Evolutionary conservation across 1,139 yeast genomes (phyloP).

Genomic region (Entelexis sorbosivorans): DNA sequence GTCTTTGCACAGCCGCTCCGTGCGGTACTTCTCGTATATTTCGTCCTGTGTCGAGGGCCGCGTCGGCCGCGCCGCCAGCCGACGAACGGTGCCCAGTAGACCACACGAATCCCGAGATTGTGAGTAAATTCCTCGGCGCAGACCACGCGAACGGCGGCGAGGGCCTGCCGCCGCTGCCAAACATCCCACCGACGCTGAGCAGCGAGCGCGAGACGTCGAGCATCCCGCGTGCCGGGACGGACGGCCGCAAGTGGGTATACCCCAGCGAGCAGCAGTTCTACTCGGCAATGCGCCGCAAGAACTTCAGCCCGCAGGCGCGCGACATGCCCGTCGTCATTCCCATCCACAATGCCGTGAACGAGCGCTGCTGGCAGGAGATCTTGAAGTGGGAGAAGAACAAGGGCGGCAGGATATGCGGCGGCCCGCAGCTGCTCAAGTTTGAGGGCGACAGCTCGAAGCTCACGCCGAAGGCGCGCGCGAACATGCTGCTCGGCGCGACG

Average conservation of each 20-base stretch:
- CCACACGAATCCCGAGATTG: conserved; percentile 25
- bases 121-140: conserved; percentile 11
- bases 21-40: too few species aligned
- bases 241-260: conserved; percentile 67
- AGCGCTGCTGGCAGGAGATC: conserved; percentile 82
- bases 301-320: conserved; percentile 68
- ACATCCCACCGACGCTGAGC: conserved; percentile 31
- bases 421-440: conserved; percentile 72
- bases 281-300: conserved; percentile 86
- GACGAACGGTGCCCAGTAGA: conserved; percentile 29
- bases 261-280: conserved; percentile 92
- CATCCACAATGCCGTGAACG: conserved; percentile 87
- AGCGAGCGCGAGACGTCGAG: conserved; percentile 66
- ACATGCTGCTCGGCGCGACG: conserved; percentile 47
- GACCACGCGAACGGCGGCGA: conserved; percentile 25
- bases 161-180: conserved; percentile 25
- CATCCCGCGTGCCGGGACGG: conserved; percentile 63
- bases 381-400: conserved; percentile 68
- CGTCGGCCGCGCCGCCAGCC: not conserved
- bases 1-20: conserved; percentile 13
- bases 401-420: conserved; percentile 48
- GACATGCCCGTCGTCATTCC: conserved; percentile 93
- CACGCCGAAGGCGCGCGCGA: conserved; percentile 83
- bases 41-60: too few species aligned
- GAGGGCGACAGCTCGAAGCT: conserved; percentile 77